Base-by-base conservation (phyloP, 768 basidiomycete genomes). In the Melanogaster broomeanus region DNA sequence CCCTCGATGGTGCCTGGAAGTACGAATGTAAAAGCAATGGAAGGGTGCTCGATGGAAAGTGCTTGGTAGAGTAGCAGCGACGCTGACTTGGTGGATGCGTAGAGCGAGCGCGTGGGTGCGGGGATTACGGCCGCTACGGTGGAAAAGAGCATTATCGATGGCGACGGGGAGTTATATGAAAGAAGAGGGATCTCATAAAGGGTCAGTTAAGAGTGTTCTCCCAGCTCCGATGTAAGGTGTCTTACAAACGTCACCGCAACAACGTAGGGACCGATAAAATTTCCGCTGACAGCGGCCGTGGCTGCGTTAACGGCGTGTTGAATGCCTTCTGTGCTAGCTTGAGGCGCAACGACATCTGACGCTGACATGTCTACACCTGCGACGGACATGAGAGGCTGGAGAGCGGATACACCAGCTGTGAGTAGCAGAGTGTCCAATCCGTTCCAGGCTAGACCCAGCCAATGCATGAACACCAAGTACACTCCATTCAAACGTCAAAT, bases 371-470 rank as follows among this genome's bases (percentile, higher is more conserved):
- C 70, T 0, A 81, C 72, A 2, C 85, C 87, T 15, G 89, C 86
- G 10, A 91, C 69, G 3, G 81, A 78, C 66, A 94, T 74, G 22
- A 96, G 72, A 0, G 93, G 88, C 46, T 80, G 83, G 3, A 93
- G 74, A 11, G 92, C 85, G 1, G 90, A 90, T 0, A 94, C 88
- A 4, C 94, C 94, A 3, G 93, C 92, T 28, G 82, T 79, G 31
- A 96, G 81, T 27, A 93, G 72, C 6, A 96, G 63, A 0, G 93
- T 96, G 66, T 96, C 93, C 2, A 95, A 58, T 15, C 92, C 90
- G 2, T 71, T 73, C 91, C 92, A 94, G 57, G 76, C 93, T 95
- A 9, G 15, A 41, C 19, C 31, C 4, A 42, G 6, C 4, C 25
- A 27, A 13, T 13, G 19, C 3, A 37, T 61, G 21, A 57, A 42